A percentile compares a stretch with the other conserved stretches of the same genome.
These are phyloP conservation scores for Exobasidium rhododendri DNA, from an alignment of 1,284 basidiomycete genomes.

Conservation along the genomic window DNA sequence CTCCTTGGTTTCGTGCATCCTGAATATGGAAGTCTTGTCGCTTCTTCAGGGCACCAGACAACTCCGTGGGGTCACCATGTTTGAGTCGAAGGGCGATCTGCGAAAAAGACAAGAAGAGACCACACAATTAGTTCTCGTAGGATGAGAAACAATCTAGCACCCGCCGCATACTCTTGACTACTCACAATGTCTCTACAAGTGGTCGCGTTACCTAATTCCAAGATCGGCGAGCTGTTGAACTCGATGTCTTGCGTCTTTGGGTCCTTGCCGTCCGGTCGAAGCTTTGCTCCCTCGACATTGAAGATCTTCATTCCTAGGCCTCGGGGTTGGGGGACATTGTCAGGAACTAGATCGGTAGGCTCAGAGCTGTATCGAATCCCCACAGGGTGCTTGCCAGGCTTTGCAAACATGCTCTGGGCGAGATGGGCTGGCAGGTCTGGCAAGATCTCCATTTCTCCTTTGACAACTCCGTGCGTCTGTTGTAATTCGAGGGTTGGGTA, in stretches of 20 bases:
- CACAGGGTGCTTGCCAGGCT: conserved; percentile 30
- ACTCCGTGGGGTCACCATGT: conserved; percentile 24
- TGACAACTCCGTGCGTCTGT: conserved; percentile 35
- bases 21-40: conserved; percentile 38
- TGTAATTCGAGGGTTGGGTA: neutral
- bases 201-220: conserved; percentile 29
- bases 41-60: conserved; percentile 30
- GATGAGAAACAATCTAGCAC: too few relatives aligned
- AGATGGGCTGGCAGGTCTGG: conserved; percentile 36
- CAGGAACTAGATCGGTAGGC: conserved; percentile 35
- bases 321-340: conserved; percentile 40
- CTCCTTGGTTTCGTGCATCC: conserved; percentile 32
- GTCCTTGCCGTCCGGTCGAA: conserved; percentile 27
- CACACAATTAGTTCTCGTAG: too few relatives aligned
- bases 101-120: too few relatives aligned
- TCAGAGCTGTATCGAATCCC: conserved; percentile 37
- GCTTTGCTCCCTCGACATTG: conserved; percentile 26
- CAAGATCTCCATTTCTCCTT: conserved; percentile 32
- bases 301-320: conserved; percentile 48
- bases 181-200: conserved; percentile 23
- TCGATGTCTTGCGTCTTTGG: conserved; percentile 44
- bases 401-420: conserved; percentile 39
- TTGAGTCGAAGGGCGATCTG: conserved; percentile 24
- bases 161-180: too few relatives aligned
- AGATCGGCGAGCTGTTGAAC: conserved; percentile 33